These are phyloP conservation scores for Dillenia turbinata DNA, from an alignment of 164 flowering plant species.

Conservation along the genomic window DNA sequence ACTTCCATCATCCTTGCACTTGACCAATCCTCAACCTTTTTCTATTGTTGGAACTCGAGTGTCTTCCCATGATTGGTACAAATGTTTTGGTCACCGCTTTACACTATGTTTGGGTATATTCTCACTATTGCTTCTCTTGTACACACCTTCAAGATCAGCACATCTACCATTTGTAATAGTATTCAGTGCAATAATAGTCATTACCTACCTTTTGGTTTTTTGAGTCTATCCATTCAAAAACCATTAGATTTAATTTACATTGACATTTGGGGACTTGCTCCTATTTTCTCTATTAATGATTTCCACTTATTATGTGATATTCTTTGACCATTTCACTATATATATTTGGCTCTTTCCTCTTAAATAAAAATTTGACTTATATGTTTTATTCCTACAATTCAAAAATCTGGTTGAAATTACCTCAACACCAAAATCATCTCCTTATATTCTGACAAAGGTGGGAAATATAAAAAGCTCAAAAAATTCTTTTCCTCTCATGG, in stretches of 20 bases:
- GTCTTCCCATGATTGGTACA: not conserved
- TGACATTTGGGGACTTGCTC: not conserved
- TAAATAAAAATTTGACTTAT: too few relatives aligned
- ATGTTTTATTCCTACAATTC: too few relatives aligned
- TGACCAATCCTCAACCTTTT: not conserved
- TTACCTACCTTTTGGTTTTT: not conserved
- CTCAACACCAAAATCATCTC: too few relatives aligned
- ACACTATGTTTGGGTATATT: not conserved
- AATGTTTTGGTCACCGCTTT: constrained; percentile 9
- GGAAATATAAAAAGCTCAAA: too few relatives aligned
- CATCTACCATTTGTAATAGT: not conserved
- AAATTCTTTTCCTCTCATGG: too few relatives aligned
- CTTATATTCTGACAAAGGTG: too few relatives aligned
- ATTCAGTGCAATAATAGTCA: not conserved
- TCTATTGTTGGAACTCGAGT: not conserved
- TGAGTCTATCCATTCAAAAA: not conserved
- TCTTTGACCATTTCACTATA: too few relatives aligned
- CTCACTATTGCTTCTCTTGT: not conserved
- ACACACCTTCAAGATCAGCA: not conserved
- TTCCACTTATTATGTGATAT: too few relatives aligned
- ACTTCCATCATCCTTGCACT: too few relatives aligned
- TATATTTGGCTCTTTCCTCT: too few relatives aligned
- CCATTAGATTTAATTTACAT: not conserved
- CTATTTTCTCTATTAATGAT: too few relatives aligned
- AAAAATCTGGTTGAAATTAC: too few relatives aligned